A percentile compares a stretch with the other conserved stretches of the same genome.
Conservation (phyloP, 257 asterid genomes). For the Anisodus tanguticus region DNA sequence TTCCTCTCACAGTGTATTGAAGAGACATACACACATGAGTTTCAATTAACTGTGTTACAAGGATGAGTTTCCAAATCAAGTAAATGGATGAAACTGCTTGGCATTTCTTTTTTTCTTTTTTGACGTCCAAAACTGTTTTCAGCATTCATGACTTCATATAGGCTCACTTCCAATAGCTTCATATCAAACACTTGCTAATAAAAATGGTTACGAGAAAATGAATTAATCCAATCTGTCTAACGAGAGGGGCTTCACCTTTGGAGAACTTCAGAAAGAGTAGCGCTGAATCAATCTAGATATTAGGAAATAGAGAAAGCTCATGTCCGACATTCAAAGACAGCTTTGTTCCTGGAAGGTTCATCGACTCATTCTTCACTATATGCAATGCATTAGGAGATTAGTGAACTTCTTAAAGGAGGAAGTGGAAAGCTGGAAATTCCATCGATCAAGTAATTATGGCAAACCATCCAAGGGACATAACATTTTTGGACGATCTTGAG, state of each 20-base stretch:
- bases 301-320: background rate
- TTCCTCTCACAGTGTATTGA: background rate
- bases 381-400: background rate
- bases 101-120: background rate
- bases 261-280: background rate
- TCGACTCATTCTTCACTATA: background rate
- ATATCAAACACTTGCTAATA: background rate
- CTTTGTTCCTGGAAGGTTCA: background rate
- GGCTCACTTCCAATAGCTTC: background rate
- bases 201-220: conserved; percentile 7
- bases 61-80: background rate
- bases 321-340: background rate
- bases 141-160: background rate
- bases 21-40: background rate
- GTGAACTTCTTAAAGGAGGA: background rate
- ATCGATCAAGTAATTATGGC: background rate
- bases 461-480: background rate
- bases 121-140: background rate
- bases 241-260: background rate
- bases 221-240: background rate
- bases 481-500: background rate
- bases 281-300: background rate
- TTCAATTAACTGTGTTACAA: background rate
- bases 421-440: background rate
- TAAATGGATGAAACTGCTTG: background rate